Conservation (phyloP, 1,139 yeast genomes). For the Saccharomycopsis hybrid region DNA sequence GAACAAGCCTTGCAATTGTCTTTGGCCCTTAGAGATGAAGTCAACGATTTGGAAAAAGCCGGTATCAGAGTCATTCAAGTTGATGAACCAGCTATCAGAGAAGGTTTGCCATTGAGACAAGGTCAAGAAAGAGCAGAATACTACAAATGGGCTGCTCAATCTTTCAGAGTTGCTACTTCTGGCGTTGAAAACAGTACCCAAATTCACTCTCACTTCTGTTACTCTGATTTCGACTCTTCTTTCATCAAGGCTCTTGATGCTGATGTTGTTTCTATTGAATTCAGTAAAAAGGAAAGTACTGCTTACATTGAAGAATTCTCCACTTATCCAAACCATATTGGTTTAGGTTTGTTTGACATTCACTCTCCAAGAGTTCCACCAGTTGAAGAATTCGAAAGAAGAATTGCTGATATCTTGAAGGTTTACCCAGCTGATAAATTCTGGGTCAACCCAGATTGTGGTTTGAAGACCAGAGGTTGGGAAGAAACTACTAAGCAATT, state of each 20-base stretch:
- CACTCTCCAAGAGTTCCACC: slow-evolving; percentile 99
- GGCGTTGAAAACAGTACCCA: slow-evolving; percentile 95
- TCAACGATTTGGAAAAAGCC: slow-evolving; percentile 94
- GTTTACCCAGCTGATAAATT: slow-evolving; percentile 96
- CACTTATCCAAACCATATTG: slow-evolving; percentile 98
- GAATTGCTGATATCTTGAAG: slow-evolving; percentile 91
- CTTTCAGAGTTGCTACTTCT: slow-evolving; percentile 98
- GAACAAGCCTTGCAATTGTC: slow-evolving; percentile 96
- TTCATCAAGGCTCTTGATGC: slow-evolving; percentile 99
- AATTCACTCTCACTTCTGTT: slow-evolving; percentile 99
- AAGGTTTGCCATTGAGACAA: slow-evolving; percentile 98
- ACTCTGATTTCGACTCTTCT: slow-evolving; percentile 98
- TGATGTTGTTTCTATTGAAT: slow-evolving; percentile 97
- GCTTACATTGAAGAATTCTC: slow-evolving; percentile 96
- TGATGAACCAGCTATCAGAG: slow-evolving; percentile 99
- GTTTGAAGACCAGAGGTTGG: slow-evolving; percentile 98
- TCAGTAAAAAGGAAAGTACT: slow-evolving; percentile 99
- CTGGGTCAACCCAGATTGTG: slow-evolving; percentile 99
- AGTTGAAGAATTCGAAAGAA: slow-evolving; percentile 87
- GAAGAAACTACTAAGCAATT: slow-evolving; percentile 81
- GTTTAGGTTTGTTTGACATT: slow-evolving; percentile 97
- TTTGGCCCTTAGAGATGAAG: slow-evolving; percentile 97
- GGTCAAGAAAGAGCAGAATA: slow-evolving; percentile 96
- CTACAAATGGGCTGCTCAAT: slow-evolving; percentile 98
- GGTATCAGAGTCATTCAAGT: slow-evolving; percentile 98